A percentile compares a stretch with the other conserved stretches of the same genome.
These are phyloP conservation scores for Cladosporium sp. DNA, from an alignment of 2,329 filamentous ascomycete genomes.

Conservation along the genomic window DNA sequence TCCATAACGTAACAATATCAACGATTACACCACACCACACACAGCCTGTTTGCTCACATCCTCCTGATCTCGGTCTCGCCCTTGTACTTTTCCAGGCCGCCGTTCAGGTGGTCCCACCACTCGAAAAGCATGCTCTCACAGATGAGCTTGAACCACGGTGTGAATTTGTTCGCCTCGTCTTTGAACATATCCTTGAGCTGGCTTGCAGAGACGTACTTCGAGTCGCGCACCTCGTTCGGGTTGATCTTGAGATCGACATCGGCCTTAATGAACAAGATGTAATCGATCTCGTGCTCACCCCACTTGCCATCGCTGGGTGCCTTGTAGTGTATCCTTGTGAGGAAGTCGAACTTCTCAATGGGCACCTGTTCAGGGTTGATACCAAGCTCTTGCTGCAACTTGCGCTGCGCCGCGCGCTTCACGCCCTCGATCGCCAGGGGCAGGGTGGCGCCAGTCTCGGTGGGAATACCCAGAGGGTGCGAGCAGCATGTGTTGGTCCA, in stretches of 20 bases:
- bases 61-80: slow-evolving; percentile 85
- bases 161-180: slow-evolving; percentile 80
- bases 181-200: slow-evolving; percentile 83
- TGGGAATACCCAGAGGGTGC: slow-evolving; percentile 86
- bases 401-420: slow-evolving; percentile 88
- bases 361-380: slow-evolving; percentile 89
- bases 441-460: slow-evolving; percentile 83
- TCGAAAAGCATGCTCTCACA: slow-evolving; percentile 97
- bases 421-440: slow-evolving; percentile 79
- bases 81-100: slow-evolving; percentile 78
- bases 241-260: slow-evolving; percentile 82
- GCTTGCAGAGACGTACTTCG: slow-evolving; percentile 77
- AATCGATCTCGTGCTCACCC: slow-evolving; percentile 99
- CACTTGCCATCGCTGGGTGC: slow-evolving; percentile 95
- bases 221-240: slow-evolving; percentile 84
- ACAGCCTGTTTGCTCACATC: slow-evolving; percentile 55
- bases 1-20: slow-evolving; percentile 14
- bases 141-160: slow-evolving; percentile 99
- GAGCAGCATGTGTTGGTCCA: slow-evolving; percentile 99
- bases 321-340: slow-evolving; percentile 97
- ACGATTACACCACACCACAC: not conserved
- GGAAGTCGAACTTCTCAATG: slow-evolving; percentile 85
- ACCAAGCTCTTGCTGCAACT: slow-evolving; percentile 91
- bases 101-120: slow-evolving; percentile 89
- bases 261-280: slow-evolving; percentile 97